A percentile compares a stretch with the other conserved stretches of the same genome.
Evolutionary conservation across 2,329 filamentous ascomycete species (phyloP).

Genomic region (Fusarium irregulare): DNA sequence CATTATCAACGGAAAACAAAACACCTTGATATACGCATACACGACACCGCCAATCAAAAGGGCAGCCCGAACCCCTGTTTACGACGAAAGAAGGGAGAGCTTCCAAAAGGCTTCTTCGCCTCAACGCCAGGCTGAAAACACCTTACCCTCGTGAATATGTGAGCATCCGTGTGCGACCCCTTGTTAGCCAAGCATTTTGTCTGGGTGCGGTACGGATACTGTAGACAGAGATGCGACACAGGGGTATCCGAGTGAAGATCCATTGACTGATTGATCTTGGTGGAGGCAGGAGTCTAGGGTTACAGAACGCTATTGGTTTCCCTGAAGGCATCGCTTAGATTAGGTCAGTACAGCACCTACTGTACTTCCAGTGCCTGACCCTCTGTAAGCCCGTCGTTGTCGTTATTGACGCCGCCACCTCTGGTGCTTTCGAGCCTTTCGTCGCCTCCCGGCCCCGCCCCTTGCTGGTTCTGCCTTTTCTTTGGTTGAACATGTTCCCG

Average conservation of each 20-base stretch:
- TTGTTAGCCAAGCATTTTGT: constrained; percentile 18
- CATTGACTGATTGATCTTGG: constrained; percentile 17
- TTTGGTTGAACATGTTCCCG: constrained; percentile 14
- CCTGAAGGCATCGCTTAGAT: neutral
- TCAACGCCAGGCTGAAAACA: constrained; percentile 25
- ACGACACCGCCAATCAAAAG: constrained; percentile 4
- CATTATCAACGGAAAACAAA: neutral
- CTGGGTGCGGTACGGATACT: constrained; percentile 17
- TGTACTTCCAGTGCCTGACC: constrained; percentile 1
- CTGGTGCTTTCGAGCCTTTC: neutral
- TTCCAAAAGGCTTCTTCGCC: constrained; percentile 30
- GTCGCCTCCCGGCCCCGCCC: constrained; percentile 23
- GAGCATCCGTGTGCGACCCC: constrained; percentile 11
- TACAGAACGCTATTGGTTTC: constrained; percentile 20
- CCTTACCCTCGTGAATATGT: constrained; percentile 13
- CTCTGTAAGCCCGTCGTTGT: constrained; percentile 31
- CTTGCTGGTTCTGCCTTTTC: constrained; percentile 13
- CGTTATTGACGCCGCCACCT: constrained; percentile 32
- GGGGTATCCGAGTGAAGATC: constrained; percentile 31
- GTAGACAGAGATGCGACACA: constrained; percentile 14
- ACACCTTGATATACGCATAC: neutral
- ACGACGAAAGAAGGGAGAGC: neutral
- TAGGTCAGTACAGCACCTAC: neutral
- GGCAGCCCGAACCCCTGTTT: constrained; percentile 8
- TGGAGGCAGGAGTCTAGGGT: constrained; percentile 10